Percentiles rank a stretch among this genome's conserved stretches.
Evolutionary conservation across 164 flowering plant genomes (phyloP).

Genomic region (Pachysandra terminalis): DNA sequence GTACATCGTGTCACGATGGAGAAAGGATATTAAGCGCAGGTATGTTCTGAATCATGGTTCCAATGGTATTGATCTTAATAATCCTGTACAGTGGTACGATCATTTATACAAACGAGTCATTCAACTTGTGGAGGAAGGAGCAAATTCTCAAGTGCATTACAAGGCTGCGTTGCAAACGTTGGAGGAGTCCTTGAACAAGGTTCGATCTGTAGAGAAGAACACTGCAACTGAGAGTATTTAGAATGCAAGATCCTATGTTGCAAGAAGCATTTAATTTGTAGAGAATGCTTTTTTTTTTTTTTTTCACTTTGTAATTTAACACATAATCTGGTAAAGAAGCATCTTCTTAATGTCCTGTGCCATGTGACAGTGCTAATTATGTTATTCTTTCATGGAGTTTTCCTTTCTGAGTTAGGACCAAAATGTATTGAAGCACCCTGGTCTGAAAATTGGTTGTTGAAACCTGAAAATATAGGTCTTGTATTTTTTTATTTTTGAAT

Average conservation of each 20-base stretch:
- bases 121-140: slow-evolving; percentile 50
- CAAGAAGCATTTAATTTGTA: not conserved
- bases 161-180: slow-evolving; percentile 41
- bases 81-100: slow-evolving; percentile 31
- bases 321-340: no score
- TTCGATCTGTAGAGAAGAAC: slow-evolving; percentile 40
- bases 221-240: not conserved
- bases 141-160: slow-evolving; percentile 33
- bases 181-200: slow-evolving; percentile 46
- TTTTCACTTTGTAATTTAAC: no score
- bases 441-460: no score
- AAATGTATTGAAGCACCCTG: no score
- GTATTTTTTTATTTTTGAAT: no score
- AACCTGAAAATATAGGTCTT: no score
- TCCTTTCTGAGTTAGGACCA: no score
- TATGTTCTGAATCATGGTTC: slow-evolving; percentile 27
- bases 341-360: no score
- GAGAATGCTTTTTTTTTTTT: no score
- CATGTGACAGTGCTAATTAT: no score
- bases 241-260: not conserved
- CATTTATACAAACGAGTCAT: slow-evolving; percentile 38
- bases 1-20: slow-evolving; percentile 50
- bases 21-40: slow-evolving; percentile 40
- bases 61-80: slow-evolving; percentile 21
- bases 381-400: no score